phyloP scores from a whole-genome alignment of 1,284 basidiomycete species.

The Pterulicium gracile region DNA sequence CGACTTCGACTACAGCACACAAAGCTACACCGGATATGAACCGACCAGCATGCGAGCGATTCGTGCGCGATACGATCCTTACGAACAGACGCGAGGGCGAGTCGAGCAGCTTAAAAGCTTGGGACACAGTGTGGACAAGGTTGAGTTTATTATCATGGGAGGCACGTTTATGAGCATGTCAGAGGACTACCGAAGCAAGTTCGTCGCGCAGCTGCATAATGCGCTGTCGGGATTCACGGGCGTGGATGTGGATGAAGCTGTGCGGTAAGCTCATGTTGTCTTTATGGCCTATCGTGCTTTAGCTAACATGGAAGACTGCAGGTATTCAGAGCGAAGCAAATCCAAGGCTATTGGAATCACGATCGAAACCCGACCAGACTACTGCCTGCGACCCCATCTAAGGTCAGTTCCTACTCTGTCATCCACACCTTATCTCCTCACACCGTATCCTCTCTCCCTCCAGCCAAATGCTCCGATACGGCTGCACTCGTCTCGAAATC shows the following conservation, averaged over 20 bases:
- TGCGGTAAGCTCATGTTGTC: constrained; percentile 47
- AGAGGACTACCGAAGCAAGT: constrained; percentile 88
- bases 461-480: constrained; percentile 98
- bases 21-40: constrained; percentile 95
- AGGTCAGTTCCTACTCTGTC: constrained; percentile 41
- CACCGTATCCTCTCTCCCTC: constrained; percentile 5
- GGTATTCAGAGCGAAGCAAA: constrained; percentile 93
- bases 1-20: constrained; percentile 99
- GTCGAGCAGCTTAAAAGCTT: constrained; percentile 93
- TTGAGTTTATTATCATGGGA: constrained; percentile 99
- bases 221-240: constrained; percentile 94
- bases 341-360: constrained; percentile 99
- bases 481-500: constrained; percentile 96
- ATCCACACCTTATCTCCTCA: constrained; percentile 3
- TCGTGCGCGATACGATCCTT: constrained; percentile 95
- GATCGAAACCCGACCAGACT: constrained; percentile 97
- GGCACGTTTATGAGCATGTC: constrained; percentile 99
- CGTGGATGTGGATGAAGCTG: constrained; percentile 93
- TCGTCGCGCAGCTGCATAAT: constrained; percentile 95
- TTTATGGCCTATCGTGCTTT: constrained; percentile 1
- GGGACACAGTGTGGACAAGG: constrained; percentile 97
- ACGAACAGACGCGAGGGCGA: constrained; percentile 92
- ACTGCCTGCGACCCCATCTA: constrained; percentile 94
- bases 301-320: no score
- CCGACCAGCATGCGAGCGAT: constrained; percentile 99